Base-by-base conservation (phyloP, 306 rosid genomes). In the Prunus campanulata region DNA sequence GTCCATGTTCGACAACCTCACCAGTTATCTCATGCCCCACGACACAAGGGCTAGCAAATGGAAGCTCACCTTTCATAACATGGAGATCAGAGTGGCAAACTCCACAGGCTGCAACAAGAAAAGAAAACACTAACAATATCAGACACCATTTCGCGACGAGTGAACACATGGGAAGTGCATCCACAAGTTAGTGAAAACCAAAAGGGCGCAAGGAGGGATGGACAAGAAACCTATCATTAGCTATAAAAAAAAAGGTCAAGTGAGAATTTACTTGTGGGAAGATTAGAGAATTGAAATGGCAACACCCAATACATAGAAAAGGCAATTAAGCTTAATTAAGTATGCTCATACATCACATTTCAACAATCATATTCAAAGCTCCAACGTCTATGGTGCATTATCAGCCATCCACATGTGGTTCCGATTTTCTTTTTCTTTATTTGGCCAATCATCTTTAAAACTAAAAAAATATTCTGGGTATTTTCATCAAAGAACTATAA, bases 81-180 rank as follows among this genome's bases (percentile, higher is more conserved):
- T 95, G 98, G 30, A 95, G 96, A 90, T 95, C 98, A 65, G 98
- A 94, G 80, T 90, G 98, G 80, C 98, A 94, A 32, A 94, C 98
- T 77, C 98, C 97, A 80, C 97, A 95, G n/a, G 86, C 96, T 94
- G 82, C 87, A 85, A 49, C 27, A 52, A 61, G 6, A 72, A 77
- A 49, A 63, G 8, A 73, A 78, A 20, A 24, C 32, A n/a, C n/a
- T 51, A 29, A 84, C 39, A 82, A 54, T 44, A 51, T 76, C 42
- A 84, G 48, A 82, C 68, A 78, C 22, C 24, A 24, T 5, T 24
- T 64, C 15, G 35, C 46, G 48, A 57, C 11, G 8, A 48, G 69
- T 14, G n/a, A 50, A 22, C 18, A 77, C 15, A 29, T 19, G 68
- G 3, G n/a, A 47, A 16, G 55, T 20, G 59, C 19, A 63, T 24